Base-by-base conservation (phyloP, 2,329 filamentous ascomycete genomes). In the Penicillium olsonii region DNA sequence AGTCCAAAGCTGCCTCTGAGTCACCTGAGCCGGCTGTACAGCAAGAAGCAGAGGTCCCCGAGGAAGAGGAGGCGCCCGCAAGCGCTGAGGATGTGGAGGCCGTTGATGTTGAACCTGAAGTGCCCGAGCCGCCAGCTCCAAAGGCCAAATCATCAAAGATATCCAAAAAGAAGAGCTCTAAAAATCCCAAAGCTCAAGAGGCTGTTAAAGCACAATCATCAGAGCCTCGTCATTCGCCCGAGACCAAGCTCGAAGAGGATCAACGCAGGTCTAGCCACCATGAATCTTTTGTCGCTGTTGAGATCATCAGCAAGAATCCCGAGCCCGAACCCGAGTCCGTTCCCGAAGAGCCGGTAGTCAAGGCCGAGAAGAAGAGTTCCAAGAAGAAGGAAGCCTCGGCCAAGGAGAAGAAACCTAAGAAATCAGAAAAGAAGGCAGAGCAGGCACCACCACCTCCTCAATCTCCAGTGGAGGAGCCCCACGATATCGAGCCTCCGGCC, bases 221-320 rank as follows among this genome's bases (percentile, higher is more conserved):
- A 9, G 37, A 45, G 33, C 37, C 42, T 20, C 49, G 34, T 38
- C 46, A 48, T 19, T 56, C 39, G 4, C 38, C 35, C 22, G 37
- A 43, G n/a, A 5, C 15, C 19, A 38, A 51, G 2, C 15, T n/a
- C 2, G 29, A 24, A 22, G 37, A 50, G 34, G 41, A 48, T 26
- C n/a, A 38, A 15, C 45, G 39, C 35, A 52, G 56, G n/a, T 19
- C 44, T 8, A 51, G 56, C 18, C 55, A 44, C 15, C 64, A 67
- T 17, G 61, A 64, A 40, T 68, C 68, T 6, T 60, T 65, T 9
- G 46, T 68, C 7, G 64, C 65, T 5, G 63, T 67, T 15, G 62
- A 66, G 45, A 64, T 68, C 17, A 48, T 53, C 27, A 59, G 59
- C 12, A 63, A 59, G 15, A 61, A 68, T 14, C 63, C 61, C 29